These are phyloP conservation scores for Taiozyma sp. DNA, from an alignment of 1,139 yeast genomes.

Conservation along the genomic window DNA sequence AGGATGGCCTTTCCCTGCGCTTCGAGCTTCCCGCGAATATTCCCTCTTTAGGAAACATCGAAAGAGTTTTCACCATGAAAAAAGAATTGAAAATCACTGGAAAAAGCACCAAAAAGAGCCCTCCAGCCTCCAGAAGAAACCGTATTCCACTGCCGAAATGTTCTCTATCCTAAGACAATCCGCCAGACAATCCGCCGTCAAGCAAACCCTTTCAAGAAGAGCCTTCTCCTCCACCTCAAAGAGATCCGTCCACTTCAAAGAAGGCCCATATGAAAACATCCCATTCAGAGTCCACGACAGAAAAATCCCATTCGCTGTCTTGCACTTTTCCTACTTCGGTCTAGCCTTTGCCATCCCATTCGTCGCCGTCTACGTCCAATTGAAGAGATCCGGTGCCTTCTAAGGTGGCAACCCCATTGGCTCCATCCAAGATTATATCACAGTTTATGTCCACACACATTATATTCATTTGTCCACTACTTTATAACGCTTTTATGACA, in stretches of 20 bases:
- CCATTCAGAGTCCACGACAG: constrained; percentile 94
- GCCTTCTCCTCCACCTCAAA: constrained; percentile 24
- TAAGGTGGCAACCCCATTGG: constrained; percentile 15
- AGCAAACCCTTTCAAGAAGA: constrained; percentile 14
- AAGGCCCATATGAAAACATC: constrained; percentile 86
- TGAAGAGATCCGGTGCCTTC: constrained; percentile 69
- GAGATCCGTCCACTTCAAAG: constrained; percentile 51
- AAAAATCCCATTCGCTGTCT: constrained; percentile 79
- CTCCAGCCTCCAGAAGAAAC: too few relatives aligned
- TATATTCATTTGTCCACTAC: not conserved
- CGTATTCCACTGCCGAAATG: constrained; percentile 17
- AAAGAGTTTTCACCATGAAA: not conserved
- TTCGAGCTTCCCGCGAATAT: not conserved
- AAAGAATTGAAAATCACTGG: not conserved
- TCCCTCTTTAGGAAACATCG: not conserved
- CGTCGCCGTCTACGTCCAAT: constrained; percentile 62
- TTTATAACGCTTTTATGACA: not conserved
- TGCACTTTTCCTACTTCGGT: constrained; percentile 79
- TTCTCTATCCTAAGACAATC: constrained; percentile 26
- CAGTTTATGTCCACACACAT: not conserved
- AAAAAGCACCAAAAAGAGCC: not conserved
- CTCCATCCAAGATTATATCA: not conserved
- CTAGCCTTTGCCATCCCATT: constrained; percentile 61
- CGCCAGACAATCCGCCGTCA: constrained; percentile 29
- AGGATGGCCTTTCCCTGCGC: not conserved